phyloP scores from a whole-genome alignment of 176 grass and related monocot genomes.

The Rhynchospora pubera region DNA sequence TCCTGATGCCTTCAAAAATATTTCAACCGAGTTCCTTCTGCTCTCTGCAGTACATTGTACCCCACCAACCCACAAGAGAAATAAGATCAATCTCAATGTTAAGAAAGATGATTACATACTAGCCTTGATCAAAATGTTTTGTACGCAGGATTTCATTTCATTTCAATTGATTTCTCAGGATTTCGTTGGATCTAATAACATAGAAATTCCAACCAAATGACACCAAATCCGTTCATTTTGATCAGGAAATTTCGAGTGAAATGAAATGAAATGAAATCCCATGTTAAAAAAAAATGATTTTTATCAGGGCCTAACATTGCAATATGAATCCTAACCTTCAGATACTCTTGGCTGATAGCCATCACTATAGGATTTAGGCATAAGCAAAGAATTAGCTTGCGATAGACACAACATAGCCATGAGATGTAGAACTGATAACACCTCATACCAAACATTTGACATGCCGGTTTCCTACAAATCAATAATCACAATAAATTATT shows the following conservation, averaged over 20 bases:
- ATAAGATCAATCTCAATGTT: not conserved
- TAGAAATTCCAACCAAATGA: too few species aligned
- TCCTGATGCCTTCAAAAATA: slow-evolving; percentile 88
- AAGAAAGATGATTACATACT: not conserved
- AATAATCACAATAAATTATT: slow-evolving; percentile 4
- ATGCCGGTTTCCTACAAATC: slow-evolving; percentile 52
- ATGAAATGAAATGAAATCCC: too few species aligned
- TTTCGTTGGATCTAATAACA: too few species aligned
- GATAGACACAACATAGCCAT: slow-evolving; percentile 66
- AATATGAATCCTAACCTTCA: slow-evolving; percentile 47
- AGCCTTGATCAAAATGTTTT: too few species aligned
- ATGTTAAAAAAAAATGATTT: too few species aligned
- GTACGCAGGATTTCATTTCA: too few species aligned
- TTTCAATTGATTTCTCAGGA: too few species aligned
- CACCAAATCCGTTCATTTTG: too few species aligned
- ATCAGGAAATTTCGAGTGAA: too few species aligned
- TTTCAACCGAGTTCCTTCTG: slow-evolving; percentile 50
- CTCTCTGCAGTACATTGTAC: slow-evolving; percentile 46
- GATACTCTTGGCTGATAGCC: slow-evolving; percentile 71
- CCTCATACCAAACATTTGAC: slow-evolving; percentile 89
- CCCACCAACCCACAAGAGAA: not conserved
- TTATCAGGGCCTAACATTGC: not conserved
- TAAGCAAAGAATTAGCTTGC: slow-evolving; percentile 65
- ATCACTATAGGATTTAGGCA: slow-evolving; percentile 68
- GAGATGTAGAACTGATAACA: slow-evolving; percentile 69